Conservation (phyloP, 2,329 filamentous ascomycete genomes). For the Nigrospora oryzae region DNA sequence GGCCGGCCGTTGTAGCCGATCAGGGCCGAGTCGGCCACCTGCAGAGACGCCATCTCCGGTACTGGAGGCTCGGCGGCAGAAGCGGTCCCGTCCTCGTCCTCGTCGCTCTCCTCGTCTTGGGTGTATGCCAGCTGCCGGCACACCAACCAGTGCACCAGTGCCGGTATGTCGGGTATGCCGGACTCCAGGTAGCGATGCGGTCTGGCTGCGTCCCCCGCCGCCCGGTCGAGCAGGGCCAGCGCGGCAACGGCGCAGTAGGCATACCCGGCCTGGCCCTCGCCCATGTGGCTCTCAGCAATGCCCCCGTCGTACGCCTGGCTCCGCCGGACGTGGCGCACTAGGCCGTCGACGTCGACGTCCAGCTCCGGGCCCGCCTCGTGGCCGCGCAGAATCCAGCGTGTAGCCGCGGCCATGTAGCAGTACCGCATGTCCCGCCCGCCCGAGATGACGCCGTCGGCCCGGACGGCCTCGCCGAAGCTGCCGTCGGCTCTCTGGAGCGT, state of each 20-base stretch:
- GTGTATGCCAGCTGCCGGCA: conserved; percentile 56
- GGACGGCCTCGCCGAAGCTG: conserved; percentile 80
- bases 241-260: conserved; percentile 82
- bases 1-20: conserved; percentile 78
- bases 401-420: conserved; percentile 74
- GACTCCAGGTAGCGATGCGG: conserved; percentile 25
- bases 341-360: conserved; percentile 66
- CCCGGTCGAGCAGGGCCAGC: conserved; percentile 63
- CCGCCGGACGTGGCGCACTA: conserved; percentile 62
- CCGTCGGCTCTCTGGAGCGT: conserved; percentile 74
- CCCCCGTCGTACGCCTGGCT: conserved; percentile 80
- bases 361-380: conserved; percentile 46
- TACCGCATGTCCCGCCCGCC: conserved; percentile 82
- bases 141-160: conserved; percentile 46
- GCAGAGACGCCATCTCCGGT: conserved; percentile 24
- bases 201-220: conserved; percentile 20
- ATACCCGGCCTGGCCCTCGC: conserved; percentile 85
- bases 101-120: conserved; percentile 31
- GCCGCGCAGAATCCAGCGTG: conserved; percentile 75
- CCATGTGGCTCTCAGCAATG: conserved; percentile 66
- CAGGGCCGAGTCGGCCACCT: conserved; percentile 16
- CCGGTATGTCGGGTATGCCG: conserved; percentile 28
- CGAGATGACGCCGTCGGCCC: conserved; percentile 48
- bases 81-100: conserved; percentile 32
- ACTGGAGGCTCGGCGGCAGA: conserved; percentile 19